A percentile compares a stretch with the other conserved stretches of the same genome.
phyloP scores from a whole-genome alignment of 306 rosid genomes.

The Albizia julibrissin region DNA sequence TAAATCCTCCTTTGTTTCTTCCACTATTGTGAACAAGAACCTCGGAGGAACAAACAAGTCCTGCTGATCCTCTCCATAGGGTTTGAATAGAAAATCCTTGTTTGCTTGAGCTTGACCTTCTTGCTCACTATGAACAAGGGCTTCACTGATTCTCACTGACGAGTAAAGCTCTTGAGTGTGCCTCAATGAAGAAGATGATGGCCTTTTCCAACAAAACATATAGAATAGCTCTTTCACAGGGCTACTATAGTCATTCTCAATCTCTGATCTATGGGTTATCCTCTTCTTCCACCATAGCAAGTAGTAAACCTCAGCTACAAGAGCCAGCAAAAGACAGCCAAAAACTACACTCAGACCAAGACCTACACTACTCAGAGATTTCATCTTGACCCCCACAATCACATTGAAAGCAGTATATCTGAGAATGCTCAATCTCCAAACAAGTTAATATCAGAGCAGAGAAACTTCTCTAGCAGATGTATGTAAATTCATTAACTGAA shows the following conservation, averaged over 20 bases:
- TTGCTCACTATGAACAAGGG: conserved; percentile 56
- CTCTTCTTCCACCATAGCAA: conserved; percentile 97
- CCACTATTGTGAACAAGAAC: conserved; percentile 85
- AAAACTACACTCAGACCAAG: conserved; percentile 90
- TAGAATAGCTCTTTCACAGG: conserved; percentile 78
- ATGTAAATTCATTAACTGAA: background rate
- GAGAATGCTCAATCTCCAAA: conserved; percentile 14
- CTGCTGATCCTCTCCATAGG: conserved; percentile 77
- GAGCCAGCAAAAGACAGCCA: conserved; percentile 87
- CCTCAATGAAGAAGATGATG: conserved; percentile 60
- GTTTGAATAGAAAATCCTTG: conserved; percentile 64
- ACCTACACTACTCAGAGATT: conserved; percentile 91
- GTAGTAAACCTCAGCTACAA: conserved; percentile 92
- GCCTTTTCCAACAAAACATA: conserved; percentile 88
- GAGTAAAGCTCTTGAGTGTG: conserved; percentile 60
- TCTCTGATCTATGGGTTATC: conserved; percentile 51
- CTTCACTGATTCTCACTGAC: conserved; percentile 58
- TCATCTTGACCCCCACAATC: conserved; percentile 63
- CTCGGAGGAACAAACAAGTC: conserved; percentile 71
- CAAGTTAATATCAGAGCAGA: background rate
- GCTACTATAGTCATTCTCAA: conserved; percentile 65
- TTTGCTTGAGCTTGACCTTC: conserved; percentile 53
- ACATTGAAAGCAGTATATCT: conserved; percentile 45
- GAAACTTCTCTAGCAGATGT: conserved; percentile 1
- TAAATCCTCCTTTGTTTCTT: conserved; percentile 93